phyloP scores from a whole-genome alignment of 768 basidiomycete genomes.

The Amanita polypyramis region DNA sequence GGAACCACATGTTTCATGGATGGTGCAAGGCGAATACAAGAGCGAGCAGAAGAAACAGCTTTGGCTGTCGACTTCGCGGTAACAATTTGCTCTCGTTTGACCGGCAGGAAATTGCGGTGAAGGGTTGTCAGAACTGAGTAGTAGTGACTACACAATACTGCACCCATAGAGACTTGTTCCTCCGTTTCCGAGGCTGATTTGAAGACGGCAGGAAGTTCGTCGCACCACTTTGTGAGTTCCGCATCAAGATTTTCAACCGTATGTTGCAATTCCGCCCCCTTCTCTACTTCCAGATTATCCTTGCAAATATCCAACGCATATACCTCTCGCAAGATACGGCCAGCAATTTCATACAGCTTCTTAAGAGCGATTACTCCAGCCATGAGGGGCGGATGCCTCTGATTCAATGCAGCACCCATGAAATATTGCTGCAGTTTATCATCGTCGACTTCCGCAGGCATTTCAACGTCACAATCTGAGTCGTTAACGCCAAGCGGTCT shows the following conservation, averaged over 20 bases:
- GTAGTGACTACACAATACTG: slow-evolving; percentile 81
- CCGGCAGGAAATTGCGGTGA: slow-evolving; percentile 80
- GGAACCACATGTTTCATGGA: slow-evolving; percentile 80
- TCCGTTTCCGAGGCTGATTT: slow-evolving; percentile 65
- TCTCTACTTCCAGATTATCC: slow-evolving; percentile 63
- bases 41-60: slow-evolving; percentile 76
- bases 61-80: slow-evolving; percentile 67
- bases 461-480: slow-evolving; percentile 82
- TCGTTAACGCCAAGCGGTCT: slow-evolving; percentile 86
- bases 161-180: slow-evolving; percentile 78
- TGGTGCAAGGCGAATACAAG: slow-evolving; percentile 76
- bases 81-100: slow-evolving; percentile 59
- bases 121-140: slow-evolving; percentile 82
- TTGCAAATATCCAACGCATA: slow-evolving; percentile 74
- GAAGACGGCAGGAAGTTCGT: slow-evolving; percentile 63
- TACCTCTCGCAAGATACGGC: slow-evolving; percentile 71
- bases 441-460: slow-evolving; percentile 79
- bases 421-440: slow-evolving; percentile 65
- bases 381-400: slow-evolving; percentile 63
- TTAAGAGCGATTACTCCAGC: slow-evolving; percentile 68
- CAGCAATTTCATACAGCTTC: slow-evolving; percentile 76
- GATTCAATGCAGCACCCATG: slow-evolving; percentile 46
- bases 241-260: slow-evolving; percentile 71
- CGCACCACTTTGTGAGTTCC: slow-evolving; percentile 76
- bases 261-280: slow-evolving; percentile 64